A percentile compares a stretch with the other conserved stretches of the same genome.
These are phyloP conservation scores for Phytophthora podocarpi DNA, from an alignment of 352 stramenopile species.

Conservation along the genomic window DNA sequence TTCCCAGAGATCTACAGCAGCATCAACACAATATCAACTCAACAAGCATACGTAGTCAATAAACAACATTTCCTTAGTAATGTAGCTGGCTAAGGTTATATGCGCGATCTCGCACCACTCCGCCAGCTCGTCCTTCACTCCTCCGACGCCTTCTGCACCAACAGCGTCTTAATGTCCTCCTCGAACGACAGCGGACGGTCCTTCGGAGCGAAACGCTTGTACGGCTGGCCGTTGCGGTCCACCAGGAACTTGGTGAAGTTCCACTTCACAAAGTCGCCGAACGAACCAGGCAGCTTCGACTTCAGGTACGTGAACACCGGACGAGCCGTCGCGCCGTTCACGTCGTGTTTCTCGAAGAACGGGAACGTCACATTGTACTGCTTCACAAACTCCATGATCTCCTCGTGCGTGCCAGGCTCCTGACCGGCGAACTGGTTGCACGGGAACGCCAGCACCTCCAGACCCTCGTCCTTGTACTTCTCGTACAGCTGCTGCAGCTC, in stretches of 20 bases:
- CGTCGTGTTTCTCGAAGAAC: constrained; percentile 84
- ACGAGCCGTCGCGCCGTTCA: constrained; percentile 82
- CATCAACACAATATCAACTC: too few species aligned
- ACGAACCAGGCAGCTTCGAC: constrained; percentile 63
- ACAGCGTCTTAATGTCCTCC: constrained; percentile 75
- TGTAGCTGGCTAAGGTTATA: background rate
- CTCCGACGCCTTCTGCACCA: constrained; percentile 35
- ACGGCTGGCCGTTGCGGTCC: constrained; percentile 84
- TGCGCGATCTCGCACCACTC: background rate
- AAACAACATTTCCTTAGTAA: background rate
- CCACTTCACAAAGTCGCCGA: constrained; percentile 86
- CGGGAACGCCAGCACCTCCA: constrained; percentile 85
- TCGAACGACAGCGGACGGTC: constrained; percentile 76
- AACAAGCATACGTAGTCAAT: too few species aligned
- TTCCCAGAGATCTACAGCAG: too few species aligned
- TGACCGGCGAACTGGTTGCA: constrained; percentile 86
- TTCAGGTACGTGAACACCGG: constrained; percentile 90
- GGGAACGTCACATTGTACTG: constrained; percentile 53
- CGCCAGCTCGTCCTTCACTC: background rate
- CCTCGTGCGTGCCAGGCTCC: constrained; percentile 73
- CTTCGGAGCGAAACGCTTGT: constrained; percentile 76
- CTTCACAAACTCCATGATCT: constrained; percentile 72
- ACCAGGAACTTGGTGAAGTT: constrained; percentile 94
- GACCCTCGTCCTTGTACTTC: constrained; percentile 67
- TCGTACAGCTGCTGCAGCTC: constrained; percentile 78